These are phyloP conservation scores for Forsythia viridissima DNA, from an alignment of 257 asterid genomes.

Conservation along the genomic window DNA sequence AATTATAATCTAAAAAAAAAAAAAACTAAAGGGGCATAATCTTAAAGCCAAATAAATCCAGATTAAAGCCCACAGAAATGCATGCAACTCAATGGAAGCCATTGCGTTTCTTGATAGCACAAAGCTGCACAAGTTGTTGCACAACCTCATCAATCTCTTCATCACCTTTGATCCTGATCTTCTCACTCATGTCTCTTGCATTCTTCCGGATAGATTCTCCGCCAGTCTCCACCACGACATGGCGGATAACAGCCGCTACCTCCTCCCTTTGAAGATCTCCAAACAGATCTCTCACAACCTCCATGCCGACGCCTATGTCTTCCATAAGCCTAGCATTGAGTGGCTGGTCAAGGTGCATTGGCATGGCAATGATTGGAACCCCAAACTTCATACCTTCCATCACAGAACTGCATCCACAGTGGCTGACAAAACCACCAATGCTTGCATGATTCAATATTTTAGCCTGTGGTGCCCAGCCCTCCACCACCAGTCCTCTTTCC, in stretches of 20 bases:
- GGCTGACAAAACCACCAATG: slow-evolving; percentile 49
- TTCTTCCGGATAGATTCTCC: slow-evolving; percentile 29
- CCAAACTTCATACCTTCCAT: slow-evolving; percentile 51
- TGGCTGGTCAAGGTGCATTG: slow-evolving; percentile 48
- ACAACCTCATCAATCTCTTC: slow-evolving; percentile 46
- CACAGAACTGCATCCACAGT: slow-evolving; percentile 53
- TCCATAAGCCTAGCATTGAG: slow-evolving; percentile 39
- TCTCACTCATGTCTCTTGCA: slow-evolving; percentile 30
- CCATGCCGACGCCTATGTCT: slow-evolving; percentile 31
- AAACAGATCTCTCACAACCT: slow-evolving; percentile 26
- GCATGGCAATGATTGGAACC: slow-evolving; percentile 53
- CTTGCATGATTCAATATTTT: slow-evolving; percentile 37
- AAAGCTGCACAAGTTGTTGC: slow-evolving; percentile 31
- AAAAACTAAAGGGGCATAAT: neutral
- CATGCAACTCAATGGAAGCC: slow-evolving; percentile 5
- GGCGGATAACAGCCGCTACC: slow-evolving; percentile 28
- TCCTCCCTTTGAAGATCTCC: slow-evolving; percentile 31
- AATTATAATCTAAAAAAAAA: neutral
- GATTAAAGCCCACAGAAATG: too few species aligned
- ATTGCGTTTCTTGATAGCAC: neutral
- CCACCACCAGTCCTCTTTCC: slow-evolving; percentile 36
- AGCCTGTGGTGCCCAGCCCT: slow-evolving; percentile 53
- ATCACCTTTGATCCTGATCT: slow-evolving; percentile 33
- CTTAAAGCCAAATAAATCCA: neutral
- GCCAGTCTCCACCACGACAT: slow-evolving; percentile 26